Conservation (phyloP, 345 rosid species). For the Gossypium longicalyx region DNA sequence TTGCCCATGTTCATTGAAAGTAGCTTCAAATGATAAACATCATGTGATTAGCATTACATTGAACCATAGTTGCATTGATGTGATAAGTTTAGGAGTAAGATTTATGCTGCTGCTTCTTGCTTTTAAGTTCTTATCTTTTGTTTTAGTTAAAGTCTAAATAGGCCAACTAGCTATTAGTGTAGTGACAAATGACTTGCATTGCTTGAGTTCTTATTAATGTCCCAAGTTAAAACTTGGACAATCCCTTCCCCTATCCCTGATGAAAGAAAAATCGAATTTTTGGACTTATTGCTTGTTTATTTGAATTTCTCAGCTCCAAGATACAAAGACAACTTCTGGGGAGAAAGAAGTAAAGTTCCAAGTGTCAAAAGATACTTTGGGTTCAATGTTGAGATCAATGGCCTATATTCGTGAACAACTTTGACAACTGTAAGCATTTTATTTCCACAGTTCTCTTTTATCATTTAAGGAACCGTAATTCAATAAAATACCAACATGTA, state of each 20-base stretch:
- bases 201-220: too few species aligned
- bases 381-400: constrained; percentile 63
- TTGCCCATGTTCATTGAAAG: neutral
- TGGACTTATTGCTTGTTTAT: neutral
- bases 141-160: too few species aligned
- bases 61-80: neutral
- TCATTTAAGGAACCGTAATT: neutral
- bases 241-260: too few species aligned
- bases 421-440: constrained; percentile 34
- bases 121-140: neutral
- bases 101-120: neutral
- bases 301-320: constrained; percentile 47
- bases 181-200: too few species aligned
- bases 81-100: neutral
- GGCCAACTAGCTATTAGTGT: too few species aligned
- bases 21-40: neutral
- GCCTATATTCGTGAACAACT: constrained; percentile 54
- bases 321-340: constrained; percentile 44
- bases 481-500: neutral
- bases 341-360: constrained; percentile 64
- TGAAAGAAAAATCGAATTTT: too few species aligned
- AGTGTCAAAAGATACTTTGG: constrained; percentile 57
- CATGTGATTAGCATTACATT: neutral
- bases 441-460: neutral
- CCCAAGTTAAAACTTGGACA: too few species aligned